Evolutionary conservation across 2,329 filamentous ascomycete species (phyloP), one percentile per base, ranked within the genome.

Genomic region (Bertia moriformis): DNA sequence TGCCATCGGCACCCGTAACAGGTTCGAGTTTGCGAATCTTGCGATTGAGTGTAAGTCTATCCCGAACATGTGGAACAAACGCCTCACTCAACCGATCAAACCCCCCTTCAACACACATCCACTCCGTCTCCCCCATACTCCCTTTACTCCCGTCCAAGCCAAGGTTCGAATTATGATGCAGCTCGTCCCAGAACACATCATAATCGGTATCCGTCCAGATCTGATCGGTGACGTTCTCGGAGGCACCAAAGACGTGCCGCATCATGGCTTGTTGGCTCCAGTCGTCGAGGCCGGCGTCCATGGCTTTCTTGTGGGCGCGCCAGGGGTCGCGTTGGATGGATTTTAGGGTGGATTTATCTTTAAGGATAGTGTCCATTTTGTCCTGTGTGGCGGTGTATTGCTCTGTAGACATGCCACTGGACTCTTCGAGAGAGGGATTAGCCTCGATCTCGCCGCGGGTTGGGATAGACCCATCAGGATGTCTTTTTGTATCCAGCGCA

Each of bases 71-170:
- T 4, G 55, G 55, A 13, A 50, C 43, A 30, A 60, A 60, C 1
- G 58, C 57, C 5, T 52, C 51, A 0, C 56, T 52, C 1, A 60
- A 46, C 3, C 55, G 48, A 37, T 51, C 55, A 38, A 60, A 51
- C 2, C 57, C 57, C 5, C 53, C 49, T 22, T 59, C 49, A 19
- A 59, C 50, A 14, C 46, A 51, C 12, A 56, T 71, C 70, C 70
- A 76, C 35, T 70, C 59, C 2, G 67, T 56, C 41, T 49, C 42
- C 2, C 51, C 52, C 3, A 54, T 40, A 4, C 48, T 39, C 5
- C 40, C 43, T 1, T 41, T 44, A 24, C 47, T 48, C 32, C 53
- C 49, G 38, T 55, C 53, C 14, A 53, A 42, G 3, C 46, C 53
- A 5, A 56, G 45, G 38, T 56, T 55, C 4, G 53, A 54, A 40